Percentiles rank a stretch among this genome's conserved stretches.
These are phyloP conservation scores for Phytophthora podocarpi DNA, from an alignment of 352 stramenopile species.

Conservation along the genomic window DNA sequence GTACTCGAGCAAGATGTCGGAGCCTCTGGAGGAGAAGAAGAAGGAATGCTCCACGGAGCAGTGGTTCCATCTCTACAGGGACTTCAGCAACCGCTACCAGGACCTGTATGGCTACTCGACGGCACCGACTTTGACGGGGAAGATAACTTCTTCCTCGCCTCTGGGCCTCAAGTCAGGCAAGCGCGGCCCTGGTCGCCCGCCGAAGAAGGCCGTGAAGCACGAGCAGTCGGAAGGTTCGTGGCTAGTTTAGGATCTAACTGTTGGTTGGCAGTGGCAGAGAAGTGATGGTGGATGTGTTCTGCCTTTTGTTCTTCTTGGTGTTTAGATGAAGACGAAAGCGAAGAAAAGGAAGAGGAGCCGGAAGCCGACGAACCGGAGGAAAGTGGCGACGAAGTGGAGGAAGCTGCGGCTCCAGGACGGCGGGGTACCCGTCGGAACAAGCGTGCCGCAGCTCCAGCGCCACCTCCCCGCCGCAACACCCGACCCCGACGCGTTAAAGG, in stretches of 20 bases:
- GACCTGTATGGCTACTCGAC: conserved; percentile 53
- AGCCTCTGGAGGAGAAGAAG: conserved; percentile 50
- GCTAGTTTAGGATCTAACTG: not conserved
- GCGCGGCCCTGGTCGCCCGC: conserved; percentile 17
- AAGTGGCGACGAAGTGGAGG: conserved; percentile 34
- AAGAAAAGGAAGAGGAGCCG: conserved; percentile 47
- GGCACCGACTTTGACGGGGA: conserved; percentile 14
- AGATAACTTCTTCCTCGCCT: conserved; percentile 11
- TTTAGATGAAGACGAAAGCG: conserved; percentile 36
- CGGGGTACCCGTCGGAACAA: conserved; percentile 39
- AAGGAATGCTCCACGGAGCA: conserved; percentile 50
- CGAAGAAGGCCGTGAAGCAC: conserved; percentile 23
- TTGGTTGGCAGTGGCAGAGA: not conserved
- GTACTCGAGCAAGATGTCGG: conserved; percentile 76
- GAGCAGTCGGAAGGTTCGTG: conserved; percentile 33
- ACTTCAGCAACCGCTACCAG: conserved; percentile 69
- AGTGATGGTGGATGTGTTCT: conserved; percentile 8
- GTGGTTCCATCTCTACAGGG: conserved; percentile 72
- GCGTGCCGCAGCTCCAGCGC: conserved; percentile 22
- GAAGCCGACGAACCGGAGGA: conserved; percentile 34
- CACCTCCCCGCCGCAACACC: conserved; percentile 33
- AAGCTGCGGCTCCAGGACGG: conserved; percentile 21
- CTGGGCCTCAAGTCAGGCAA: conserved; percentile 17
- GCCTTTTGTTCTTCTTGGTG: not conserved
- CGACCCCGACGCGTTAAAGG: conserved; percentile 64